Conservation (phyloP, 164 flowering plant genomes). For the Vitis cinerea region DNA sequence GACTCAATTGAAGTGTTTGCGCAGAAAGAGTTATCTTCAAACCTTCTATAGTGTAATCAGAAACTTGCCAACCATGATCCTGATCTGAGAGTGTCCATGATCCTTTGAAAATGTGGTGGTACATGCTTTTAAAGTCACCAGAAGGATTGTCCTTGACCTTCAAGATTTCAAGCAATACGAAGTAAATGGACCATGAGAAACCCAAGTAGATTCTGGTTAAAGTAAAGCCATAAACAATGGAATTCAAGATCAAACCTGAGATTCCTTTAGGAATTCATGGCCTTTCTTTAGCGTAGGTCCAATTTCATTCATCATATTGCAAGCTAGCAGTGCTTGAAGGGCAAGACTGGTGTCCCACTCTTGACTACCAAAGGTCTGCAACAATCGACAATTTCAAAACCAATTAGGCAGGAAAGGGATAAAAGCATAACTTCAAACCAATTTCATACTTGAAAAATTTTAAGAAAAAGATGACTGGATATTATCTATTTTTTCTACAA, state of each 20-base stretch:
- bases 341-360: constrained; percentile 37
- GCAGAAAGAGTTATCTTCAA: constrained; percentile 32
- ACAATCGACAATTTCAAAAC: constrained; percentile 23
- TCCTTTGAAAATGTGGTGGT: constrained; percentile 59
- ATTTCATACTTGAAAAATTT: constrained; percentile 5
- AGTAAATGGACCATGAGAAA: too few species aligned
- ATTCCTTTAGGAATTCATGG: constrained; percentile 35
- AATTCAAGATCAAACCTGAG: constrained; percentile 27
- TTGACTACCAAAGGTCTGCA: constrained; percentile 43
- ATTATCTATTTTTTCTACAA: too few species aligned
- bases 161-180: background rate
- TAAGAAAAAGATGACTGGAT: background rate
- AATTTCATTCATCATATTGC: constrained; percentile 29
- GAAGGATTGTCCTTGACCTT: constrained; percentile 53
- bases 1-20: background rate
- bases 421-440: too few species aligned
- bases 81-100: constrained; percentile 63
- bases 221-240: background rate
- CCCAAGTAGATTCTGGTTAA: too few species aligned
- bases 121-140: constrained; percentile 48
- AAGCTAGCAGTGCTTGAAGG: constrained; percentile 38
- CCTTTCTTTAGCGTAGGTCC: constrained; percentile 30
- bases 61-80: constrained; percentile 74
- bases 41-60: constrained; percentile 65
- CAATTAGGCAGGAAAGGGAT: background rate